Base-by-base conservation (phyloP, 805 yeast species). In the Monosporozyma aerobia region DNA sequence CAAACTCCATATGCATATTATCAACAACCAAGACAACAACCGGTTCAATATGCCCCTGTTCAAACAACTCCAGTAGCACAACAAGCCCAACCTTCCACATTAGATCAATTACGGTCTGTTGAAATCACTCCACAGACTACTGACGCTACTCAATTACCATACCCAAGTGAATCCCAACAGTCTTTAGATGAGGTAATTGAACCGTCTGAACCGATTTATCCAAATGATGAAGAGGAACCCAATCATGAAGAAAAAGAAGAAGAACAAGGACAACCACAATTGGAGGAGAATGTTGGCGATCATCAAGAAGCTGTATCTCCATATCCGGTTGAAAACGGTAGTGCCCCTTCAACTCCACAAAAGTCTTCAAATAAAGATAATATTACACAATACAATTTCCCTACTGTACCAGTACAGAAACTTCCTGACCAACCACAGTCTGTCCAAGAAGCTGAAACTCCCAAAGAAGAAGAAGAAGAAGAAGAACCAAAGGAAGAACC, bases 321-420 rank as follows among this genome's bases (percentile, higher is more conserved):
- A 32, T 32, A 32, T 32, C 35, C 35, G 11, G 35, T 35, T 35
- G 39, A 35, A 14, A 35, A 14, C 16, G 39, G 39, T 35, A 35
- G 39, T 35, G 7, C 7, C 4, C 16, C 39, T 13, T 13, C 33
- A 14, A 23, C 16, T 9, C 25, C 33, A 39, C 43, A 39, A 39
- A 19, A 19, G 43, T 3, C 25, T 2, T 16, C 9, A 16, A 19
- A 9, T 37, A 41, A 49, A 9, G 55, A 57, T 41, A 64, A 60
- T 45, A 67, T 72, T 22, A 73, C 75, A 1, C 67, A 67, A 48
- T 65, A 66, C 53, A 62, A 70, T 50, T 73, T 73, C 55, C 77
- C 77, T 32, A 67, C 72, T 25, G 76, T 73, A 3, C 77, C 77
- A 2, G 54, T 64, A 11, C 61, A 59, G 19, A 71, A 63, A 47